Evolutionary conservation across 768 basidiomycete species (phyloP).

Genomic region (Mycena maculata): DNA sequence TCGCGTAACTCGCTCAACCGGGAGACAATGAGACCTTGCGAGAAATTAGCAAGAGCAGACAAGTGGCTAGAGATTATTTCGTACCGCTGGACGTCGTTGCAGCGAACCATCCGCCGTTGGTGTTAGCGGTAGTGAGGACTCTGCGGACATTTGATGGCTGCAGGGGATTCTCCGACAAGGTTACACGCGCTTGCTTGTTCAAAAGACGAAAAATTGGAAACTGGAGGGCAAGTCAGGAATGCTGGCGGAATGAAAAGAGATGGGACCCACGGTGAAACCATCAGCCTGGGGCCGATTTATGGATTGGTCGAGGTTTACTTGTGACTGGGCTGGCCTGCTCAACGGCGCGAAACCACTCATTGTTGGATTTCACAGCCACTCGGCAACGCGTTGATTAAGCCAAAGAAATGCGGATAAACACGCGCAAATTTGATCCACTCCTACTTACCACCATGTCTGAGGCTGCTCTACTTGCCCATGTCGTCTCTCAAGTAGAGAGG

Average conservation of each 20-base stretch:
- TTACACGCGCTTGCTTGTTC: constrained; percentile 74
- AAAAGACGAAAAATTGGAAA: constrained; percentile 62
- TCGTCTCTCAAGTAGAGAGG: constrained; percentile 66
- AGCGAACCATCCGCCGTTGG: constrained; percentile 73
- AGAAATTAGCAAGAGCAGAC: neutral
- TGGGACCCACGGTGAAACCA: constrained; percentile 56
- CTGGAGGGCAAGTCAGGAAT: constrained; percentile 42
- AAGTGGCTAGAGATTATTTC: constrained; percentile 3
- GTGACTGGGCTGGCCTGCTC: constrained; percentile 48
- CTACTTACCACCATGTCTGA: constrained; percentile 30
- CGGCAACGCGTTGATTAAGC: constrained; percentile 14
- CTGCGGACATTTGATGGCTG: constrained; percentile 54
- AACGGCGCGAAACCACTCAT: constrained; percentile 55
- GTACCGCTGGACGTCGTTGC: constrained; percentile 53
- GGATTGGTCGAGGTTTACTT: constrained; percentile 51
- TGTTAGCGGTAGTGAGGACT: constrained; percentile 70
- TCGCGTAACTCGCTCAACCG: constrained; percentile 70
- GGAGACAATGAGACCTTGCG: constrained; percentile 69
- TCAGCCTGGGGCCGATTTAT: constrained; percentile 53
- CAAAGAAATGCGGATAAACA: neutral
- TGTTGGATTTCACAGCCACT: constrained; percentile 8
- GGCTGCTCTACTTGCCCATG: constrained; percentile 66
- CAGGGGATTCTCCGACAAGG: constrained; percentile 63
- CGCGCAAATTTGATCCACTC: neutral
- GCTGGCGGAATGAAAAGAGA: constrained; percentile 12